Evolutionary conservation across 495 filamentous ascomycete species (phyloP).

Genomic region (Pyronema domesticum): DNA sequence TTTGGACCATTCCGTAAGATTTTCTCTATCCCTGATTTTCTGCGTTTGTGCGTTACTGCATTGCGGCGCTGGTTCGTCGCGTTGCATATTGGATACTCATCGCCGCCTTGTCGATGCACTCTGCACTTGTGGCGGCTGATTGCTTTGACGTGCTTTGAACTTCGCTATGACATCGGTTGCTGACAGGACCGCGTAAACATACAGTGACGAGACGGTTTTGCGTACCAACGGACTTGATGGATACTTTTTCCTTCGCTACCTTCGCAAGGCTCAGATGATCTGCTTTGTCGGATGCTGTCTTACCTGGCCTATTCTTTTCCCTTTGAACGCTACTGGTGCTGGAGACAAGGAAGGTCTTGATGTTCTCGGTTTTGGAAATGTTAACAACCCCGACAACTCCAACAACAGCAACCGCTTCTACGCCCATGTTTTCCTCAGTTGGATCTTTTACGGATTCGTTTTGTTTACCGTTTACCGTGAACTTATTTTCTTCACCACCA

Average conservation of each 20-base stretch:
- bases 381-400: constrained; percentile 29
- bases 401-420: constrained; percentile 44
- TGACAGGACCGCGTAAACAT: background rate
- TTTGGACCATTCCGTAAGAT: constrained; percentile 24
- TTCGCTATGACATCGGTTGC: background rate
- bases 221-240: constrained; percentile 56
- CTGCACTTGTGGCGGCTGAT: too few species aligned
- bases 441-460: constrained; percentile 70
- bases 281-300: constrained; percentile 65
- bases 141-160: too few species aligned
- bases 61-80: background rate
- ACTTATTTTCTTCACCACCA: constrained; percentile 82
- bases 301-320: constrained; percentile 73
- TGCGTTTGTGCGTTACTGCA: background rate
- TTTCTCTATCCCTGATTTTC: background rate
- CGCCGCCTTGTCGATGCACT: too few species aligned
- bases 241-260: constrained; percentile 71
- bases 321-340: constrained; percentile 70
- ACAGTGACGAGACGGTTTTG: constrained; percentile 23
- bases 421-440: constrained; percentile 55
- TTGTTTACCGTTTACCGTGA: constrained; percentile 82
- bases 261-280: constrained; percentile 53
- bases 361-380: constrained; percentile 59
- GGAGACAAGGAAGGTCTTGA: constrained; percentile 48
- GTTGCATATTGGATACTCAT: background rate